These are phyloP conservation scores for Mortierella sp. DNA, from an alignment of 371 early-diverging fungal genomes.

Conservation along the genomic window DNA sequence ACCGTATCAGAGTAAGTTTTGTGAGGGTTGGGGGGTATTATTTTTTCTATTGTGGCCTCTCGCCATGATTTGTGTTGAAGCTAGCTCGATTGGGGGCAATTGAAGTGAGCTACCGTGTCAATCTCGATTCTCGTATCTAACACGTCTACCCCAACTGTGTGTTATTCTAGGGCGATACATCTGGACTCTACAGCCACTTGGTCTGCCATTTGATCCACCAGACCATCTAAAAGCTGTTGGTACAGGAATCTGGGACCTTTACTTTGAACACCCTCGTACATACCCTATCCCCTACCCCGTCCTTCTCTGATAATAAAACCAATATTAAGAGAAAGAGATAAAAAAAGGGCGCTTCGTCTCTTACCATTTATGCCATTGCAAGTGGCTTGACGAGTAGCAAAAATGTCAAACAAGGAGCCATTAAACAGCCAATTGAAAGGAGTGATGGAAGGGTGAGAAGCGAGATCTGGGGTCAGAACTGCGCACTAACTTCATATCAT, in stretches of 20 bases:
- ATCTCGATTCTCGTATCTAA: neutral
- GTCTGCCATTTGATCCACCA: conserved; percentile 57
- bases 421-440: neutral
- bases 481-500: neutral
- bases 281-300: neutral
- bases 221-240: conserved; percentile 27
- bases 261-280: neutral
- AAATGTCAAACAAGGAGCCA: neutral
- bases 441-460: neutral
- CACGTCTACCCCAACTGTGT: neutral
- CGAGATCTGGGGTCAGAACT: neutral
- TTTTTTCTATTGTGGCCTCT: neutral
- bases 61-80: no score
- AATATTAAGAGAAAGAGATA: neutral
- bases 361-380: no score
- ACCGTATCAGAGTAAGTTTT: conserved; percentile 46
- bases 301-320: conserved; percentile 1
- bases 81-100: neutral
- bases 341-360: neutral
- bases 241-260: neutral
- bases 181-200: conserved; percentile 47
- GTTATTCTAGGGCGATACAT: conserved; percentile 48
- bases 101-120: neutral
- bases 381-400: neutral
- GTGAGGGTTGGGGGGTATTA: neutral